Percentiles rank a stretch among this genome's conserved stretches.
Evolutionary conservation across 2,329 filamentous ascomycete genomes (phyloP).

Genomic region (Neopestalotiopsis sp.): DNA sequence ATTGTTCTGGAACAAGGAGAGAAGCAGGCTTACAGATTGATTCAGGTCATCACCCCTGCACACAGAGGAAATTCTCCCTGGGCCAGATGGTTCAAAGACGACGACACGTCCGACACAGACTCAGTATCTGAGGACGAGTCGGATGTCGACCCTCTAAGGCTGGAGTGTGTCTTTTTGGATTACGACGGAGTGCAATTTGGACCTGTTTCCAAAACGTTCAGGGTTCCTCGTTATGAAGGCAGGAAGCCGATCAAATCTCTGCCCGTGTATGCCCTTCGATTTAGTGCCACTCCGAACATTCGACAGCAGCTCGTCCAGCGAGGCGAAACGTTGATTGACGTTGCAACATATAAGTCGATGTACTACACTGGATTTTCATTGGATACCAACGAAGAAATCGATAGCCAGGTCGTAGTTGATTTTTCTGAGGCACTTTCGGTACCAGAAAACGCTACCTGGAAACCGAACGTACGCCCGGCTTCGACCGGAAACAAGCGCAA

Average conservation of each 20-base stretch:
- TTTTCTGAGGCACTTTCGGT: background rate
- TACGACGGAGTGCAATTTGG: background rate
- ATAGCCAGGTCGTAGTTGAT: background rate
- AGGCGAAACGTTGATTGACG: background rate
- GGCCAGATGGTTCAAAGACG: background rate
- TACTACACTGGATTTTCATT: background rate
- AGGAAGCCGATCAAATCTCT: background rate
- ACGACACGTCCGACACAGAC: too few species aligned
- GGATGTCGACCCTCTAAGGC: too few species aligned
- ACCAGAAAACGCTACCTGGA: background rate
- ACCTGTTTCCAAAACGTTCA: background rate
- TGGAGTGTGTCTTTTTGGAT: background rate
- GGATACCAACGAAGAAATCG: background rate
- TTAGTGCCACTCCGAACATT: too few species aligned
- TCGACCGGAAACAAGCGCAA: background rate
- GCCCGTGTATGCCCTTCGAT: too few species aligned
- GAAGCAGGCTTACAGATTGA: background rate
- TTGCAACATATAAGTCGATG: background rate
- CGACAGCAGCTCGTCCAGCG: background rate
- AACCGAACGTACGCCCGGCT: background rate
- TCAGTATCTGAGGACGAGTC: too few species aligned
- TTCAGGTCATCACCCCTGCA: background rate
- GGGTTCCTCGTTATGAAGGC: background rate
- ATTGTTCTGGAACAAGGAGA: background rate
- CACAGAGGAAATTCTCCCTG: background rate